Conservation (phyloP, 768 basidiomycete species). For the Podaxis sp. region DNA sequence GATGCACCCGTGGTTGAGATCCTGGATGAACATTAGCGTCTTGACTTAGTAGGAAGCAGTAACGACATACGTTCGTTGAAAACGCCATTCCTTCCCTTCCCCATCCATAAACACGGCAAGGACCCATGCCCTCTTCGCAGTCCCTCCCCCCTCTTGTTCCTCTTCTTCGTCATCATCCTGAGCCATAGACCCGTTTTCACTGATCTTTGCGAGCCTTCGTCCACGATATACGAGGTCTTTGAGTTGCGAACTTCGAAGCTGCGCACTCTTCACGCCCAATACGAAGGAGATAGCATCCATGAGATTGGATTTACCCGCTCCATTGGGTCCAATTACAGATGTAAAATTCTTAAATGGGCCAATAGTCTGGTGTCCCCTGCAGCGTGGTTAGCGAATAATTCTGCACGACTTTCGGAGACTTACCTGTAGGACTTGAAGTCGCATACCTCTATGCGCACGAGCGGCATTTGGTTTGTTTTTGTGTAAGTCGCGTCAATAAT, state of each 20-base stretch:
- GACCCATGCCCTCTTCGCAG: conserved; percentile 94
- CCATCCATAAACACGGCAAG: conserved; percentile 83
- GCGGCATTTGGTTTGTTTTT: conserved; percentile 52
- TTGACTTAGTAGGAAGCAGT: neutral
- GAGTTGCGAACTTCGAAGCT: conserved; percentile 87
- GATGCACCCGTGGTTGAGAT: conserved; percentile 85
- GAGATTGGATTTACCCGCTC: conserved; percentile 96
- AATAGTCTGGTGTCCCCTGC: conserved; percentile 76
- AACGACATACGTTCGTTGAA: conserved; percentile 88
- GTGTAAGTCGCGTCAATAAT: conserved; percentile 5
- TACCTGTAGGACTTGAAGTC: conserved; percentile 97
- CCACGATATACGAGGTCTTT: conserved; percentile 97
- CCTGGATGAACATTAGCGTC: conserved; percentile 34
- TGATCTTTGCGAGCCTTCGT: conserved; percentile 52
- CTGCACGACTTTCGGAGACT: conserved; percentile 9
- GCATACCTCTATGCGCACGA: conserved; percentile 82
- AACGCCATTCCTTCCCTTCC: conserved; percentile 79
- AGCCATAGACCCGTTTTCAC: conserved; percentile 38
- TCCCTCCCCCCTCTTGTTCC: conserved; percentile 62
- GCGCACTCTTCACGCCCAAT: conserved; percentile 91
- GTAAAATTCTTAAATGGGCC: conserved; percentile 94
- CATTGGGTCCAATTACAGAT: conserved; percentile 97
- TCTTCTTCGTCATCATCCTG: conserved; percentile 47
- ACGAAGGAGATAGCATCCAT: conserved; percentile 99
- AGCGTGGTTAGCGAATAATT: neutral